Base-by-base conservation (phyloP, 495 filamentous ascomycete genomes). In the Peziza echinospora region DNA sequence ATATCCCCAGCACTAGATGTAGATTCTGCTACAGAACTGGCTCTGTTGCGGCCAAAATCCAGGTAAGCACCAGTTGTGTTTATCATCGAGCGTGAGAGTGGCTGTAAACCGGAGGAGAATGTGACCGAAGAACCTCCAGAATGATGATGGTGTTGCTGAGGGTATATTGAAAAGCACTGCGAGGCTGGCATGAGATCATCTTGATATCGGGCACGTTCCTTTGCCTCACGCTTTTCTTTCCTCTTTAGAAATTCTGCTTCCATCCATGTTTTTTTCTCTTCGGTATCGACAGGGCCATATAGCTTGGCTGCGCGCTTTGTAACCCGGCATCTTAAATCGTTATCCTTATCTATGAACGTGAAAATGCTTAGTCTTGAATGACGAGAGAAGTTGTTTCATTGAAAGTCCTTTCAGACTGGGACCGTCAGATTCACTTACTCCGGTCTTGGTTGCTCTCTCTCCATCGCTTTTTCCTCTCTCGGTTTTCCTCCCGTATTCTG, bases 381-480 rank as follows among this genome's bases (percentile, higher is more conserved):
- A 23, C 16, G 21, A 23, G 5, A 43, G 24, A 19, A n/a, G n/a
- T n/a, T n/a, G n/a, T n/a, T n/a, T n/a, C n/a, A n/a, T n/a, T n/a
- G n/a, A n/a, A n/a, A n/a, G n/a, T n/a, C n/a, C n/a, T n/a, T n/a
- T n/a, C n/a, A n/a, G n/a, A n/a, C n/a, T n/a, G n/a, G n/a, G n/a
- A n/a, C n/a, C n/a, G n/a, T n/a, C n/a, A n/a, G n/a, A n/a, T n/a
- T n/a, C 7, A 52, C 60, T 47, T 51, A 62, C 60, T 62, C 46
- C 60, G 48, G 43, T 63, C 61, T 26, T 60, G 51, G 23, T 62
- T 62, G 46, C 54, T 54, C 26, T 61, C 57, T 42, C 60, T 51
- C 60, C 60, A 62, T 43, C 62, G 56, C 46, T 62, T 63, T 48
- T 62, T 62, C 37, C 60, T 46, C 39, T 63, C 60, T 13, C 60